A percentile compares a stretch with the other conserved stretches of the same genome.
These are phyloP conservation scores for Solanum etuberosum DNA, from an alignment of 257 asterid species.

Conservation along the genomic window DNA sequence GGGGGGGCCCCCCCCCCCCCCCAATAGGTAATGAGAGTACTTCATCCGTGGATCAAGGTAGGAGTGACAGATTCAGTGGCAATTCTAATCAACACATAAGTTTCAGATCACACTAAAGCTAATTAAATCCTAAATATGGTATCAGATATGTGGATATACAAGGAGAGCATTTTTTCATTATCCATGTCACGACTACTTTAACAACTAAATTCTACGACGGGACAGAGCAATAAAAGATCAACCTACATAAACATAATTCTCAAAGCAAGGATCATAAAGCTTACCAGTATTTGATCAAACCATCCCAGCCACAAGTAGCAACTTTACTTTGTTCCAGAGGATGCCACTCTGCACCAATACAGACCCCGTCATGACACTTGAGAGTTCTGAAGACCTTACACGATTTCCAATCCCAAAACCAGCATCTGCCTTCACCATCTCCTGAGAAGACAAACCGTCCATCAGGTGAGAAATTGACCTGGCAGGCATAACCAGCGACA, in stretches of 20 bases:
- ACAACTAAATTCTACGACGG: neutral
- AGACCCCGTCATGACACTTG: conserved; percentile 92
- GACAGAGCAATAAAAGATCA: neutral
- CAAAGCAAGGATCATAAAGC: conserved; percentile 11
- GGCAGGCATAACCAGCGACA: conserved; percentile 96
- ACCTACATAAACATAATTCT: neutral
- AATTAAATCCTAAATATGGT: neutral
- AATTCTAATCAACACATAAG: neutral
- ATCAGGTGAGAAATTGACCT: conserved; percentile 96
- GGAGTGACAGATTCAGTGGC: neutral
- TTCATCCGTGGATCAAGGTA: neutral
- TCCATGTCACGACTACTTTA: neutral
- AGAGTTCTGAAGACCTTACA: conserved; percentile 93
- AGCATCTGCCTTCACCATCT: conserved; percentile 96
- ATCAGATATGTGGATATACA: neutral
- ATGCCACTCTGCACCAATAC: conserved; percentile 94
- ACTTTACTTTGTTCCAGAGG: conserved; percentile 98
- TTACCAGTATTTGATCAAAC: conserved; percentile 97
- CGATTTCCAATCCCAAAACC: conserved; percentile 99
- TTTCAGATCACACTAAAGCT: neutral
- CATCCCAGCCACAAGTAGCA: conserved; percentile 99
- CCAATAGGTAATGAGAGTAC: neutral
- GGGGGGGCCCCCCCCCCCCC: no score
- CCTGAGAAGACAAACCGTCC: conserved; percentile 96
- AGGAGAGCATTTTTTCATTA: neutral